A percentile compares a stretch with the other conserved stretches of the same genome.
phyloP scores from a whole-genome alignment of 164 flowering plant species.

The Macadamia integrifolia region DNA sequence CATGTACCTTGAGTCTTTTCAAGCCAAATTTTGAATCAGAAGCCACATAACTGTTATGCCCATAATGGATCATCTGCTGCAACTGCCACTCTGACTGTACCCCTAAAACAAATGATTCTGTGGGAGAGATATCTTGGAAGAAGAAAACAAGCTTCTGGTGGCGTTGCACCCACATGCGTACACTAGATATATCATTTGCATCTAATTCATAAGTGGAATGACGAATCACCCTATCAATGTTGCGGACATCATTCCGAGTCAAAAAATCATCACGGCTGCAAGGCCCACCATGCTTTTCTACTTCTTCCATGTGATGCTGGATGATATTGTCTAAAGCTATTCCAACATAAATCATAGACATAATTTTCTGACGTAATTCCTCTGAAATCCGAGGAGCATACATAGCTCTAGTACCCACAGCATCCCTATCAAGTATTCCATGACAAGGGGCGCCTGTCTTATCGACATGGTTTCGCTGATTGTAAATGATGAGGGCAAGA shows the following conservation, averaged over 20 bases:
- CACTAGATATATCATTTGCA: slow-evolving; percentile 28
- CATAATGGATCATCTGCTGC: slow-evolving; percentile 53
- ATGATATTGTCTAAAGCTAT: slow-evolving; percentile 41
- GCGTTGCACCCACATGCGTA: slow-evolving; percentile 45
- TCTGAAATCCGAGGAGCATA: slow-evolving; percentile 55
- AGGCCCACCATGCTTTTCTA: slow-evolving; percentile 50
- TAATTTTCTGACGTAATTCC: slow-evolving; percentile 43
- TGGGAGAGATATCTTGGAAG: slow-evolving; percentile 29
- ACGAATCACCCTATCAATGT: slow-evolving; percentile 41
- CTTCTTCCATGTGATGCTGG: slow-evolving; percentile 41
- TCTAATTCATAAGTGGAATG: slow-evolving; percentile 36
- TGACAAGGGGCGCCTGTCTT: slow-evolving; percentile 52
- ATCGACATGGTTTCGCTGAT: slow-evolving; percentile 46
- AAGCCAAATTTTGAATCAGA: slow-evolving; percentile 42
- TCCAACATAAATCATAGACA: slow-evolving; percentile 54
- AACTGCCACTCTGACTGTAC: slow-evolving; percentile 66
- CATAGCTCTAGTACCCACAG: slow-evolving; percentile 58
- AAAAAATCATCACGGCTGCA: slow-evolving; percentile 49
- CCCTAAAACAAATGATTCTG: slow-evolving; percentile 40
- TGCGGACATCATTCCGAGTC: slow-evolving; percentile 46
- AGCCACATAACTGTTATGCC: slow-evolving; percentile 37
- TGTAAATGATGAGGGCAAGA: slow-evolving; percentile 54
- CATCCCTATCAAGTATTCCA: slow-evolving; percentile 50
- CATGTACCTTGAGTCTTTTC: slow-evolving; percentile 43
- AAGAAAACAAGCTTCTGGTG: slow-evolving; percentile 40